These are phyloP conservation scores for Carex scoparia DNA, from an alignment of 176 grass and related monocot genomes.

Conservation along the genomic window DNA sequence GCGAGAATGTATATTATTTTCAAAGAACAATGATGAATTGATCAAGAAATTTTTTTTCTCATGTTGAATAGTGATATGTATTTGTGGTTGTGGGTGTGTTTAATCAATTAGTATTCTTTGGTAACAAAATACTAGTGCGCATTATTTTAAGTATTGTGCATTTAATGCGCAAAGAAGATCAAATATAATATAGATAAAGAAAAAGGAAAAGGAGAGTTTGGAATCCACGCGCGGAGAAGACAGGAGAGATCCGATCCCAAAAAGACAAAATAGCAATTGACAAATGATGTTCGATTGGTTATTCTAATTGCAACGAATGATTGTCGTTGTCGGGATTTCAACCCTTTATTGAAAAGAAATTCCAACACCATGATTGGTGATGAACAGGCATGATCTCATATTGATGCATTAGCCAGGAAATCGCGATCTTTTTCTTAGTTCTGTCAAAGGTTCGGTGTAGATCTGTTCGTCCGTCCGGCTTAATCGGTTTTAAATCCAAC, in stretches of 20 bases:
- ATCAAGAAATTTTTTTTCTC: neutral
- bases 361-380: neutral
- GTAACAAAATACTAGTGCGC: neutral
- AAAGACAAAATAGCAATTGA: conserved; percentile 8
- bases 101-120: neutral
- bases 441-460: neutral
- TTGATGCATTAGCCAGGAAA: neutral
- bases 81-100: neutral
- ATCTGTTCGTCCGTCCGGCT: no score
- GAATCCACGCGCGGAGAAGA: conserved; percentile 6
- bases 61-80: no score
- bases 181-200: neutral
- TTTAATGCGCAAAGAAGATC: neutral
- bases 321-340: conserved; percentile 1
- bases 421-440: no score
- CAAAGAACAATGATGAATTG: neutral
- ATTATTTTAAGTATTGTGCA: neutral
- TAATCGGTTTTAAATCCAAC: no score
- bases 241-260: conserved; percentile 10
- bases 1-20: neutral
- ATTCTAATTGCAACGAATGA: neutral
- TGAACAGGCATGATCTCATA: conserved; percentile 6
- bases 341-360: neutral
- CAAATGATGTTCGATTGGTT: conserved; percentile 9
- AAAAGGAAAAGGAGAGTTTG: neutral